Evolutionary conservation across 192 early-diverging fungal species (phyloP).

Genomic region (Allomyces arbusculus): DNA sequence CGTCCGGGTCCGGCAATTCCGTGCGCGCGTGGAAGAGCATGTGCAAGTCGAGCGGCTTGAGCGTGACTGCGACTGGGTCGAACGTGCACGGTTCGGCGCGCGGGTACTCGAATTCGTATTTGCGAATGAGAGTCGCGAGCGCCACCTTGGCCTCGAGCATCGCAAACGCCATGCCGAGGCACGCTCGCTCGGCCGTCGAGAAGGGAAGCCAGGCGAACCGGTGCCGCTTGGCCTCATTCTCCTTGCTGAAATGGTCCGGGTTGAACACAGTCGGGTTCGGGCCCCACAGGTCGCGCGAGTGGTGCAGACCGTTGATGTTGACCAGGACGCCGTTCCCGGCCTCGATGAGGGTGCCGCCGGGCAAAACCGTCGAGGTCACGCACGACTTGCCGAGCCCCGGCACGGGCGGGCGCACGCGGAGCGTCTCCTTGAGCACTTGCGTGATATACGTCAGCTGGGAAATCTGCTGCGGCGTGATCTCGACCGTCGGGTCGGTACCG

Average conservation of each 20-base stretch:
- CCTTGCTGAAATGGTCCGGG: constrained; percentile 27
- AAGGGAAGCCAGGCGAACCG: constrained; percentile 22
- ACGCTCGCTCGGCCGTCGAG: background rate
- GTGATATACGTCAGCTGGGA: constrained; percentile 21
- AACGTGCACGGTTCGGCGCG: constrained; percentile 7
- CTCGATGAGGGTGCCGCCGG: constrained; percentile 17
- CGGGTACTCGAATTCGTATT: constrained; percentile 17
- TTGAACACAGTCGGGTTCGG: constrained; percentile 22
- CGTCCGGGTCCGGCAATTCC: background rate
- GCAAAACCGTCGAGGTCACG: constrained; percentile 13
- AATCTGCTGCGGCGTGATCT: constrained; percentile 16
- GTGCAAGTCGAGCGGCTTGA: constrained; percentile 14
- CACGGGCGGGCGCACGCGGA: constrained; percentile 30
- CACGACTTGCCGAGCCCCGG: constrained; percentile 15
- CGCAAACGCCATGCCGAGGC: background rate
- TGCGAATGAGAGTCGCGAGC: constrained; percentile 12
- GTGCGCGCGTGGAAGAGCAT: constrained; percentile 11
- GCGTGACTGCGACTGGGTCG: constrained; percentile 9
- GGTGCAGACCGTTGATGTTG: constrained; percentile 18
- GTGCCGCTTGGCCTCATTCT: constrained; percentile 24
- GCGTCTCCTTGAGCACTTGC: constrained; percentile 32
- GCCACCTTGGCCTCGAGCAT: constrained; percentile 3
- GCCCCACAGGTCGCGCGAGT: constrained; percentile 16
- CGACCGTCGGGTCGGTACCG: background rate
- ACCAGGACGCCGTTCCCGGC: constrained; percentile 8